A percentile compares a stretch with the other conserved stretches of the same genome.
Conservation (phyloP, 192 early-diverging fungal species). For the Allomyces arbusculus region DNA sequence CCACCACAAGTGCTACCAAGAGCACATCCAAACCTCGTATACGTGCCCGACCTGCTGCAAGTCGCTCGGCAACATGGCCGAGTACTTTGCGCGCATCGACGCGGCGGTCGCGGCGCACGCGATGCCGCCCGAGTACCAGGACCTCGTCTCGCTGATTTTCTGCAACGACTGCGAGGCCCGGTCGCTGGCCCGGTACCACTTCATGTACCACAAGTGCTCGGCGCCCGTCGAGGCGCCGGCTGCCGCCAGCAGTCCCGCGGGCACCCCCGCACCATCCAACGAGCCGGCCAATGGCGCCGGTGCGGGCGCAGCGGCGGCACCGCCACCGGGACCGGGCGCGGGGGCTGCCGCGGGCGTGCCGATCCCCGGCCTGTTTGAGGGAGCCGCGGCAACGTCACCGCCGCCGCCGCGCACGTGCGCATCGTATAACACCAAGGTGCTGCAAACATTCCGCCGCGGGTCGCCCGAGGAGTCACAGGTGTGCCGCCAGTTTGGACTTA, state of each 20-base stretch:
- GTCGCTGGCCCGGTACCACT: slow-evolving; percentile 70
- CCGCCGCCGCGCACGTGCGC: slow-evolving; percentile 24
- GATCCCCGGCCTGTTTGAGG: too few species aligned
- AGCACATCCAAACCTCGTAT: slow-evolving; percentile 73
- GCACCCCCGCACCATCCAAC: background rate
- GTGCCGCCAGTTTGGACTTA: too few species aligned
- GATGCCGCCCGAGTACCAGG: slow-evolving; percentile 80
- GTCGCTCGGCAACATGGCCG: slow-evolving; percentile 64
- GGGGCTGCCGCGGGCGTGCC: too few species aligned
- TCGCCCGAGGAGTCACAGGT: background rate
- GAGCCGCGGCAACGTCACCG: too few species aligned
- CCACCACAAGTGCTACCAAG: slow-evolving; percentile 63
- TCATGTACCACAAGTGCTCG: slow-evolving; percentile 85
- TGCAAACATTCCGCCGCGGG: slow-evolving; percentile 25
- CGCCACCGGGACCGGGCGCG: too few species aligned
- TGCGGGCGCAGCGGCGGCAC: too few species aligned
- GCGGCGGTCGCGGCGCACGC: slow-evolving; percentile 47
- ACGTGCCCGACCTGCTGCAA: slow-evolving; percentile 90
- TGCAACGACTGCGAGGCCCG: slow-evolving; percentile 92
- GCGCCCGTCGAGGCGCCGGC: background rate
- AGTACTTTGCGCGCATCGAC: slow-evolving; percentile 69
- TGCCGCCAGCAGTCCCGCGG: background rate
- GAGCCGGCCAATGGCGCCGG: background rate
- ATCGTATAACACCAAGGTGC: slow-evolving; percentile 79
- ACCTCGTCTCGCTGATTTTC: slow-evolving; percentile 47